Base-by-base conservation (phyloP, 2,329 filamentous ascomycete genomes). In the Ophiostoma australiae region DNA sequence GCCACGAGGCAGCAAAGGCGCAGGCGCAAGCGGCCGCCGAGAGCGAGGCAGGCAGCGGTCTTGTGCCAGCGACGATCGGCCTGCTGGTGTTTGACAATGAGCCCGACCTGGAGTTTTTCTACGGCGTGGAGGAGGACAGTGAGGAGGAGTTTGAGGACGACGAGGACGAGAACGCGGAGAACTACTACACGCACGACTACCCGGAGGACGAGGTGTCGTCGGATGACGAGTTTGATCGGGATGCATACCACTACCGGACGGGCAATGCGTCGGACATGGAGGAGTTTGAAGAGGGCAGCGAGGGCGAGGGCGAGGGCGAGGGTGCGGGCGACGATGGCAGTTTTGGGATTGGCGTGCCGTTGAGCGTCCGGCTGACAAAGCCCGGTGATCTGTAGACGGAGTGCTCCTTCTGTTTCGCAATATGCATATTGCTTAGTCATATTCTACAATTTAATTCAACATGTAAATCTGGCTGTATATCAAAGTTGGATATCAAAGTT, bases 161-260 rank as follows among this genome's bases (percentile, higher is more conserved):
- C 5, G 87, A 90, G 69, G 87, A 90, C 70, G 87, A 90, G 76
- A 90, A 90, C 73, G 90, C 91, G 48, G 91, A 94, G 77, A 90
- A 92, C 76, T 89, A 92, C 79, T 93, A 93, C 77, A 88, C 89
- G 3, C 89, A 90, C 70, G 91, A 94, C 77, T 94, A 94, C 75
- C 91, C 91, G 0, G 91, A 94, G 73, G 91, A 94, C 70, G 91
- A 94, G 77, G 84, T 93, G 17, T 89, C 87, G 65, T 89, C 87
- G 20, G 90, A 93, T 75, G 89, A 91, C 74, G 88, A 90, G 77
- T 86, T 84, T 73, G 85, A 83, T 63, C 81, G 82, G 11, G 84
- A 87, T 70, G 78, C 86, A 1, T 89, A 89, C 76, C 79, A 81
- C 44, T 89, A 84, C 76, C 82, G 83, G 63, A 86, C 81, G 27